Evolutionary conservation across 2,329 filamentous ascomycete genomes (phyloP).

Genomic region (Exophiala sideris): DNA sequence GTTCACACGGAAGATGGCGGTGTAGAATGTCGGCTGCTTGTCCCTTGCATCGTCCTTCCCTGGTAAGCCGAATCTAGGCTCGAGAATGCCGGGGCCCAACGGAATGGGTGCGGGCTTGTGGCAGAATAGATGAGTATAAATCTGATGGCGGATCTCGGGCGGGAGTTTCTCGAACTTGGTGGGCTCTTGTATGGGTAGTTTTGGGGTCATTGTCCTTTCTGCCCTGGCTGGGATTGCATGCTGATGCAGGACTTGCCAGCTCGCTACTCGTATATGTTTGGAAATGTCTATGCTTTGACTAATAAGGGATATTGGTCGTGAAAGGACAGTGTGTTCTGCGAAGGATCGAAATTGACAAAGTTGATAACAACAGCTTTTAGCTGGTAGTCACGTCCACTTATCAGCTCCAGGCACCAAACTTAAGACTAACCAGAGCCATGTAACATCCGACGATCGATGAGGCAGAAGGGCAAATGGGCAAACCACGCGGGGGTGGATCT

Average conservation of each 20-base stretch:
- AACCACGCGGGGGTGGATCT: not conserved
- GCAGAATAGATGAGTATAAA: conserved; percentile 20
- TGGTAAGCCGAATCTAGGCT: not conserved
- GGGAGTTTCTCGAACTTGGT: conserved; percentile 16
- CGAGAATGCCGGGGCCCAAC: conserved; percentile 5
- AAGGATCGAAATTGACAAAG: too few species aligned
- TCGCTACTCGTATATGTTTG: too few species aligned
- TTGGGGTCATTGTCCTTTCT: not conserved
- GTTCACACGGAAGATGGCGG: conserved; percentile 19
- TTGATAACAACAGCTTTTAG: too few species aligned
- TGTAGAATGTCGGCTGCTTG: conserved; percentile 15
- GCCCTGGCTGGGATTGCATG: not conserved
- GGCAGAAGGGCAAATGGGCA: not conserved
- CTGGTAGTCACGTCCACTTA: too few species aligned
- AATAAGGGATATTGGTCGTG: too few species aligned
- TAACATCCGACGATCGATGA: not conserved
- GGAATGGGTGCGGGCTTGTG: conserved; percentile 11
- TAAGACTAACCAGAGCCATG: not conserved
- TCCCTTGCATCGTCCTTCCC: not conserved
- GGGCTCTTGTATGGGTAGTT: not conserved
- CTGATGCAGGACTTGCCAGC: too few species aligned
- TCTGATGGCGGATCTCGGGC: conserved; percentile 17
- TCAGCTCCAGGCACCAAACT: too few species aligned
- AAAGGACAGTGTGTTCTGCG: too few species aligned
- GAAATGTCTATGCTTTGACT: too few species aligned